phyloP scores from a whole-genome alignment of 1,139 yeast species.

The Geotrichum carabidarum region DNA sequence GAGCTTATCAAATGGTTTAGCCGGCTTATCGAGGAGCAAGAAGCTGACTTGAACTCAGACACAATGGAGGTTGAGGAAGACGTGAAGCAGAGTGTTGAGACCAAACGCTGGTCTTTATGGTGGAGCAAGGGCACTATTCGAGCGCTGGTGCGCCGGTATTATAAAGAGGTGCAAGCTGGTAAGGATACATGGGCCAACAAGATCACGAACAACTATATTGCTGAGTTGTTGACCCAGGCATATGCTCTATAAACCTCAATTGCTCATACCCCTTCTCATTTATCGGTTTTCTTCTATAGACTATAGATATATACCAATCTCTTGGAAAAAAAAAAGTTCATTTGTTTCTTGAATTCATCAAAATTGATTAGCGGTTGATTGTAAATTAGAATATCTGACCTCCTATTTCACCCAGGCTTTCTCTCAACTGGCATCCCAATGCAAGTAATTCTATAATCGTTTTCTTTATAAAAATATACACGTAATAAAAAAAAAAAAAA shows the following conservation, averaged over 20 bases:
- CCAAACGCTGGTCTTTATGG: constrained; percentile 19
- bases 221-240: constrained; percentile 3
- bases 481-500: neutral
- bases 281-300: too few relatives aligned
- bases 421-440: too few relatives aligned
- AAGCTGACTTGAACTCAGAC: constrained; percentile 16
- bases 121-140: constrained; percentile 17
- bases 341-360: too few relatives aligned
- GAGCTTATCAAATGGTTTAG: constrained; percentile 5
- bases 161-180: neutral
- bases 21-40: constrained; percentile 20
- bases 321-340: too few relatives aligned
- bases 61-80: constrained; percentile 10
- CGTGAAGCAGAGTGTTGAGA: constrained; percentile 4
- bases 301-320: too few relatives aligned
- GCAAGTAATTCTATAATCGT: too few relatives aligned
- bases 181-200: neutral
- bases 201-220: neutral
- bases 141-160: constrained; percentile 12
- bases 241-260: neutral
- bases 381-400: too few relatives aligned
- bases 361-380: too few relatives aligned
- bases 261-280: too few relatives aligned
- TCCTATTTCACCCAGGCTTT: too few relatives aligned
- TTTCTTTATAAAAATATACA: neutral